Evolutionary conservation across 768 basidiomycete species (phyloP).

Genomic region (Pisolithus sp.): DNA sequence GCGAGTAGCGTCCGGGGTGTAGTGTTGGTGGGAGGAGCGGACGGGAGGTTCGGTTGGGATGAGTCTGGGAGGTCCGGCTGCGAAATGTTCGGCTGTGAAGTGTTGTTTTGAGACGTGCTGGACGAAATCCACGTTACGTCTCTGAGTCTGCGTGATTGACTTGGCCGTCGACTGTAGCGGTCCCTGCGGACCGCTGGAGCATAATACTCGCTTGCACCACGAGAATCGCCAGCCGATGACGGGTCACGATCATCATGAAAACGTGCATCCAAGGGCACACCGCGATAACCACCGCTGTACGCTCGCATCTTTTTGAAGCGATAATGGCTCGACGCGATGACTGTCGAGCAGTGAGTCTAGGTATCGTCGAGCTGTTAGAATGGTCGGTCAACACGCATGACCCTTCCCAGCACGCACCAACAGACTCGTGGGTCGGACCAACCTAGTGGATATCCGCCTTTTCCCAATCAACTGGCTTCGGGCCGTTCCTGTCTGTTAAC

Average conservation of each 20-base stretch:
- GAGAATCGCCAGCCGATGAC: background rate
- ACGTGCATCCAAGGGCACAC: constrained; percentile 13
- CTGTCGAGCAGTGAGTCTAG: background rate
- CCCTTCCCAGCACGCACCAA: no score
- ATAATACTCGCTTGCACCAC: constrained; percentile 1
- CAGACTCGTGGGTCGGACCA: no score
- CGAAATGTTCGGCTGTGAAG: background rate
- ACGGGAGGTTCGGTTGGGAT: constrained; percentile 1
- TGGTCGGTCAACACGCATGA: background rate
- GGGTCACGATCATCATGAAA: background rate
- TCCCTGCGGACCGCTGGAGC: constrained; percentile 11
- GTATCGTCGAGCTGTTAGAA: background rate
- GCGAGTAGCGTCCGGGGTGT: constrained; percentile 7
- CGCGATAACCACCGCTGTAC: constrained; percentile 16
- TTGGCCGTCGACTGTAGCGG: constrained; percentile 15
- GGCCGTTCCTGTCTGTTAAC: no score
- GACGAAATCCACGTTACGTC: constrained; percentile 19
- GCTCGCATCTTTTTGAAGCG: constrained; percentile 17
- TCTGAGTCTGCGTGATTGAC: constrained; percentile 17
- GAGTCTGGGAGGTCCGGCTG: background rate
- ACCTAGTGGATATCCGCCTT: no score
- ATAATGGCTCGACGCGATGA: background rate
- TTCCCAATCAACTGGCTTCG: no score
- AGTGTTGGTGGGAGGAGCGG: background rate
- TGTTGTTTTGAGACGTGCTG: background rate